These are phyloP conservation scores for Polyporus arcularius DNA, from an alignment of 768 basidiomycete genomes.

Conservation along the genomic window DNA sequence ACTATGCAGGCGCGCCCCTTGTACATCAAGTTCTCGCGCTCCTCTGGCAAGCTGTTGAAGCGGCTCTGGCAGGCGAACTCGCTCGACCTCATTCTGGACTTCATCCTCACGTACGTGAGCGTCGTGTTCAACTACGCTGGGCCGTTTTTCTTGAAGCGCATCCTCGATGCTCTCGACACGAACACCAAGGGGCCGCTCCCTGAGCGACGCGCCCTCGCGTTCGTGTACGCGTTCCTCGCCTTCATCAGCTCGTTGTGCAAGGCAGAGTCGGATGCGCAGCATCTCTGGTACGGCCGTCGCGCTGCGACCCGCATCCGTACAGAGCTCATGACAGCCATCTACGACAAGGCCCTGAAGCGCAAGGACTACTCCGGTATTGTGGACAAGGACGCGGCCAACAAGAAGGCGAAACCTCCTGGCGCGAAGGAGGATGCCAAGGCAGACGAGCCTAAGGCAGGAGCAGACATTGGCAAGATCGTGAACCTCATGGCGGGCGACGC, in stretches of 20 bases:
- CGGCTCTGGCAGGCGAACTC: conserved; percentile 48
- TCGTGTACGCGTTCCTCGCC: conserved; percentile 76
- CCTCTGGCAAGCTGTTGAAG: conserved; percentile 43
- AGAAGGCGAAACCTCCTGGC: conserved; percentile 31
- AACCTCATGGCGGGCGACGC: conserved; percentile 86
- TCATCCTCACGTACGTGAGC: conserved; percentile 63
- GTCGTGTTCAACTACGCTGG: conserved; percentile 77
- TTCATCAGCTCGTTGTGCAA: conserved; percentile 64
- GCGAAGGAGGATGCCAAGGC: conserved; percentile 34
- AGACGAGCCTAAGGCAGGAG: conserved; percentile 68
- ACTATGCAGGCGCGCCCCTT: conserved; percentile 66
- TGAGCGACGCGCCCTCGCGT: conserved; percentile 60
- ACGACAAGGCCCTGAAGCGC: conserved; percentile 84
- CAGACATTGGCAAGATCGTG: conserved; percentile 88
- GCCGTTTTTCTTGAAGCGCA: conserved; percentile 84
- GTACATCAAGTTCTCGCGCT: conserved; percentile 47
- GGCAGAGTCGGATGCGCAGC: conserved; percentile 69
- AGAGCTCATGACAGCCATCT: conserved; percentile 84
- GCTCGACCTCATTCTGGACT: conserved; percentile 58
- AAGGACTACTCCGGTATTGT: conserved; percentile 83
- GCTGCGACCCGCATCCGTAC: conserved; percentile 70
- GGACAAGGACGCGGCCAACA: conserved; percentile 46
- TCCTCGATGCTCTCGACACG: conserved; percentile 57
- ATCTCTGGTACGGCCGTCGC: conserved; percentile 82
- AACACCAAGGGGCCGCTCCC: conserved; percentile 26